A percentile compares a stretch with the other conserved stretches of the same genome.
phyloP scores from a whole-genome alignment of 2,329 filamentous ascomycete species.

The Aspergillus sp. region DNA sequence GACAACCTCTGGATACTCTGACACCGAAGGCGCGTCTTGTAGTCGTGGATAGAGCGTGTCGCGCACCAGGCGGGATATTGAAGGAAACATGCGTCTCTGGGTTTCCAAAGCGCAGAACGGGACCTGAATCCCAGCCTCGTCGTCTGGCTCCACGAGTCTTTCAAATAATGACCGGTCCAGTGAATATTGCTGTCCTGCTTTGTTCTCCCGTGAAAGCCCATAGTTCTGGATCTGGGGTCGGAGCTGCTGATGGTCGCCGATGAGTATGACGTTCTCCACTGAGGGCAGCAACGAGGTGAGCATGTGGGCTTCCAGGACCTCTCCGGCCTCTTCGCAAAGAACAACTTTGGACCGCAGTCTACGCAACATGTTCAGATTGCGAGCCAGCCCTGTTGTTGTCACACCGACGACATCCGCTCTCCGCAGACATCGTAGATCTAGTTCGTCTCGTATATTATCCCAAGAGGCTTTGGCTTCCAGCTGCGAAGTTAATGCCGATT shows the following conservation, averaged over 20 bases:
- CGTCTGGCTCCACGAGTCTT: conserved; percentile 32
- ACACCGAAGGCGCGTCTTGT: conserved; percentile 38
- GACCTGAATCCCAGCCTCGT: conserved; percentile 12
- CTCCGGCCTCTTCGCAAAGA: conserved; percentile 59
- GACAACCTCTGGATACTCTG: conserved; percentile 32
- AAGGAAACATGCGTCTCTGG: conserved; percentile 58
- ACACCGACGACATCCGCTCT: conserved; percentile 43
- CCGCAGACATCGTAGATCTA: conserved; percentile 16
- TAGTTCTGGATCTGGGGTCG: conserved; percentile 21
- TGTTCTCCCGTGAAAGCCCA: conserved; percentile 24
- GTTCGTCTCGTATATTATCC: conserved; percentile 9
- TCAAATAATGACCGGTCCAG: conserved; percentile 47
- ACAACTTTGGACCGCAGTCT: conserved; percentile 36
- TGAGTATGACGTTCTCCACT: conserved; percentile 32
- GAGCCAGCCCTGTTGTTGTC: conserved; percentile 44
- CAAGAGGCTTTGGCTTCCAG: neutral
- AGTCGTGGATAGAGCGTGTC: conserved; percentile 49
- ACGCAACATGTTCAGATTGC: conserved; percentile 34
- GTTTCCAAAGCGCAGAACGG: conserved; percentile 41
- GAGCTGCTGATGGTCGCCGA: conserved; percentile 28
- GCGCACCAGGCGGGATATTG: conserved; percentile 51
- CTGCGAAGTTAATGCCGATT: neutral
- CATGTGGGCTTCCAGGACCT: conserved; percentile 55
- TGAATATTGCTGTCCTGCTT: conserved; percentile 28
- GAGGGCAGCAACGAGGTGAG: conserved; percentile 29